phyloP scores from a whole-genome alignment of 176 grass and related monocot species.

The Poa pratensis region DNA sequence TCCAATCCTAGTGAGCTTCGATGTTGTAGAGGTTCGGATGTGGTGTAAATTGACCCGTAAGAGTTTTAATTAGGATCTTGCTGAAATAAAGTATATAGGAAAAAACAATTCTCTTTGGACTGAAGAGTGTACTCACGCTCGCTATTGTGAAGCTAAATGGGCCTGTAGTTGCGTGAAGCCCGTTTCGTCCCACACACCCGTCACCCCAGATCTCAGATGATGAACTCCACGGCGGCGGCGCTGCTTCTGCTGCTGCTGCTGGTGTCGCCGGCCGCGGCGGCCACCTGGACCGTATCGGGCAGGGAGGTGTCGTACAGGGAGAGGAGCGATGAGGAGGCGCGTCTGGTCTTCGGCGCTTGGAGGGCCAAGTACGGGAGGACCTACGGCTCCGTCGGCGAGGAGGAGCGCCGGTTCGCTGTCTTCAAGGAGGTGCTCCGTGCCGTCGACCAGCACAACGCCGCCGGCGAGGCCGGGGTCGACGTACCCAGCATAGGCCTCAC shows the following conservation, averaged over 20 bases:
- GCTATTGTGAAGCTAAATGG: too few species aligned
- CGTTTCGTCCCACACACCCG: too few species aligned
- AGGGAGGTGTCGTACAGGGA: constrained; percentile 48
- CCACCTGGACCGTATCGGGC: background rate
- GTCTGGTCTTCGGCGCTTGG: constrained; percentile 65
- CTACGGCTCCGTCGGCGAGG: constrained; percentile 64
- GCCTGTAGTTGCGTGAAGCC: too few species aligned
- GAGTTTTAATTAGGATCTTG: too few species aligned
- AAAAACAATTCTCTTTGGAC: too few species aligned
- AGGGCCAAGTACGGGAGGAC: constrained; percentile 46
- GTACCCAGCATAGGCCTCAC: background rate
- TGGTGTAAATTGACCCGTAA: too few species aligned
- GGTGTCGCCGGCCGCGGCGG: constrained; percentile 16
- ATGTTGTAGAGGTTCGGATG: too few species aligned
- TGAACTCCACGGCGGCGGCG: background rate
- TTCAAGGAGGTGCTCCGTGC: constrained; percentile 67
- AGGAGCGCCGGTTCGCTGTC: constrained; percentile 56
- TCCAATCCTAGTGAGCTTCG: too few species aligned
- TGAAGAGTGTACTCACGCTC: too few species aligned
- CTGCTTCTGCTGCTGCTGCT: constrained; percentile 19
- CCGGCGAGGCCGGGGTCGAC: background rate
- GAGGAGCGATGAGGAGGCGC: constrained; percentile 67
- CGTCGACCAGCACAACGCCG: constrained; percentile 68
- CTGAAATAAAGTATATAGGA: too few species aligned
- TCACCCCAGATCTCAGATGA: constrained; percentile 32